Percentiles rank a stretch among this genome's conserved stretches.
phyloP scores from a whole-genome alignment of 1,139 yeast genomes.

The Suhomyces bokatorum region DNA sequence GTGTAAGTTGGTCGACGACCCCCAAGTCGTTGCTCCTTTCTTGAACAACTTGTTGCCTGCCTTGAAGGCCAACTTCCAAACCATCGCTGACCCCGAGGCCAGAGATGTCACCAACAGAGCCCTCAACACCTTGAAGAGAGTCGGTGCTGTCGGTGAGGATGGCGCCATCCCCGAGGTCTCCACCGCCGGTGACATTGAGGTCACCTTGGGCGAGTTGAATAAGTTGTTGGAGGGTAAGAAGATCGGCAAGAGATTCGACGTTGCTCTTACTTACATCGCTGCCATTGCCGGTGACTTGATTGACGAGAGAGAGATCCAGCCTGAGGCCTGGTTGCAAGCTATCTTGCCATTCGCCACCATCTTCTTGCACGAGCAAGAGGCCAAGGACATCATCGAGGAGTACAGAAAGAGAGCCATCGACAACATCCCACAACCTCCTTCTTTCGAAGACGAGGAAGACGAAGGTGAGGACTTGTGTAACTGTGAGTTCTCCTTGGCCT shows the following conservation, averaged over 20 bases:
- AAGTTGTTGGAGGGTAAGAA: constrained; percentile 69
- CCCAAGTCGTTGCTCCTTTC: constrained; percentile 99
- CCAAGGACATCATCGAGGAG: constrained; percentile 88
- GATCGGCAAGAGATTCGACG: constrained; percentile 73
- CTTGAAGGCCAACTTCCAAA: constrained; percentile 86
- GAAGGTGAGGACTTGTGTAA: constrained; percentile 99
- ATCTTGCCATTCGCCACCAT: constrained; percentile 93
- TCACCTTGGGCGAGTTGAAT: constrained; percentile 81
- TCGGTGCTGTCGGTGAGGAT: constrained; percentile 91
- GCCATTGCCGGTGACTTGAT: constrained; percentile 98
- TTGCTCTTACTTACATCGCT: constrained; percentile 80
- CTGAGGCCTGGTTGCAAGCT: constrained; percentile 85
- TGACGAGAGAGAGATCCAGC: constrained; percentile 96
- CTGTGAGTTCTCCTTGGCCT: constrained; percentile 99
- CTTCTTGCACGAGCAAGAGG: constrained; percentile 90
- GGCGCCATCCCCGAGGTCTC: constrained; percentile 94
- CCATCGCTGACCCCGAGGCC: constrained; percentile 99
- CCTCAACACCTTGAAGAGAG: constrained; percentile 95
- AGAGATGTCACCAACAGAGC: constrained; percentile 98
- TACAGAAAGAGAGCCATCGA: constrained; percentile 96
- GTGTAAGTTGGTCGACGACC: constrained; percentile 99
- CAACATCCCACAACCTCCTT: constrained; percentile 95
- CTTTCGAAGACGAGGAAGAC: constrained; percentile 98
- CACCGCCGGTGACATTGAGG: constrained; percentile 93
- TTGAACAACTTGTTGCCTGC: constrained; percentile 94